Percentiles rank a stretch among this genome's conserved stretches.
Evolutionary conservation across 805 yeast species (phyloP).

Genomic region (Scheffersomyces amazonensis): DNA sequence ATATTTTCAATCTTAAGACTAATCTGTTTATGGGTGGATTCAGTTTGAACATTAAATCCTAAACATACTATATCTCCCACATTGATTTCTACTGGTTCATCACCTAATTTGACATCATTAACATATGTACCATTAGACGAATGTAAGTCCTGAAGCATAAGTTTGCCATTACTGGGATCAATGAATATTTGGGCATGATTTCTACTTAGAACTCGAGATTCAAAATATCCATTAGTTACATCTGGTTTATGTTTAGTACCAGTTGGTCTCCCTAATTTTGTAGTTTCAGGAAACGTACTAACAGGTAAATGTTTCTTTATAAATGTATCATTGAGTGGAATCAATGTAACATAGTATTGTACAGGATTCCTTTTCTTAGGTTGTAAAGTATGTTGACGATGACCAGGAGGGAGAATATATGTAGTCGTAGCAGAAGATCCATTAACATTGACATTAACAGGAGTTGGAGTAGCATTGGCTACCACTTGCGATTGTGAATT

Average conservation of each 20-base stretch:
- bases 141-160: constrained; percentile 81
- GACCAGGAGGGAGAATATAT: constrained; percentile 2
- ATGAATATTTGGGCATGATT: constrained; percentile 91
- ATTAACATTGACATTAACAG: constrained; percentile 2
- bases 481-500: constrained; percentile 43
- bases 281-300: constrained; percentile 77
- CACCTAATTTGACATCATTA: constrained; percentile 66
- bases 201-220: constrained; percentile 86
- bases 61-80: constrained; percentile 87
- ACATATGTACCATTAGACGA: constrained; percentile 94
- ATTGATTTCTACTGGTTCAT: constrained; percentile 60
- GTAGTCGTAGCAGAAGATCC: constrained; percentile 1
- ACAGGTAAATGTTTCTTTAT: constrained; percentile 74
- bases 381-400: constrained; percentile 7
- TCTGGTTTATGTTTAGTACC: constrained; percentile 57
- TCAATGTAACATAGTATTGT: constrained; percentile 63
- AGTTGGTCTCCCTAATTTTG: constrained; percentile 88
- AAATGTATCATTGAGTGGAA: constrained; percentile 79
- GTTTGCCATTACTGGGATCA: constrained; percentile 57
- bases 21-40: constrained; percentile 76
- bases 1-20: constrained; percentile 79
- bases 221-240: constrained; percentile 87
- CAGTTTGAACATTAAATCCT: constrained; percentile 82
- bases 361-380: constrained; percentile 23
- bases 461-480: constrained; percentile 16